A percentile compares a stretch with the other conserved stretches of the same genome.
These are phyloP conservation scores for Phragmites australis DNA, from an alignment of 176 grass and related monocot species.

Conservation along the genomic window DNA sequence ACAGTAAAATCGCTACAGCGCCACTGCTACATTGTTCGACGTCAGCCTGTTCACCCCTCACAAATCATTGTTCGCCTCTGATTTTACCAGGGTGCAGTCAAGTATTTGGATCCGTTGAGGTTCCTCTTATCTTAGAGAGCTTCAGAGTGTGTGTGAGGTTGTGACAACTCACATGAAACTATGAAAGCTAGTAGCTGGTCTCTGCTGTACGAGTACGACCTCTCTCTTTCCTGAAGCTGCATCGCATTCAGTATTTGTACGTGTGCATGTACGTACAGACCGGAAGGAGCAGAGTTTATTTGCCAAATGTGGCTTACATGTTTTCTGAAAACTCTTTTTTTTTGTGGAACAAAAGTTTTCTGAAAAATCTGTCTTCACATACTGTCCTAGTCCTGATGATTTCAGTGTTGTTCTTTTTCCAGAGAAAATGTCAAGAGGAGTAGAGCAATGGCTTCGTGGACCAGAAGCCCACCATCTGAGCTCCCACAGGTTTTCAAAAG, in stretches of 20 bases:
- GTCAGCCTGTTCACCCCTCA: no score
- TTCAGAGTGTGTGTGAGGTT: background rate
- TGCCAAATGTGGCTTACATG: background rate
- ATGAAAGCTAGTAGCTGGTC: background rate
- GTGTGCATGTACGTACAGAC: background rate
- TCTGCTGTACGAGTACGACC: background rate
- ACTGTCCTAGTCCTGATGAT: background rate
- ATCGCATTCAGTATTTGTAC: background rate
- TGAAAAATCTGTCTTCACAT: background rate
- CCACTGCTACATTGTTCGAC: no score
- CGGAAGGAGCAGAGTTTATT: background rate
- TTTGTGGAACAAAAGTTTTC: background rate
- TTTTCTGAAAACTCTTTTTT: background rate
- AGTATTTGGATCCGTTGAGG: no score
- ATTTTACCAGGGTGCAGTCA: no score
- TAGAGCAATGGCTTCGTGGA: background rate
- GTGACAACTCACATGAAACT: constrained; percentile 6
- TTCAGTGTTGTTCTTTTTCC: background rate
- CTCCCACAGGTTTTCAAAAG: background rate
- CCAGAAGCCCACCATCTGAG: no score
- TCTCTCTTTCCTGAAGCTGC: background rate
- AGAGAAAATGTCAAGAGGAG: background rate
- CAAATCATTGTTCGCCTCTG: no score
- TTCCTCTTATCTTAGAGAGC: no score
- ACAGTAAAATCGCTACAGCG: no score